Conservation (phyloP, 768 basidiomycete genomes). For the Galerina marginata region DNA sequence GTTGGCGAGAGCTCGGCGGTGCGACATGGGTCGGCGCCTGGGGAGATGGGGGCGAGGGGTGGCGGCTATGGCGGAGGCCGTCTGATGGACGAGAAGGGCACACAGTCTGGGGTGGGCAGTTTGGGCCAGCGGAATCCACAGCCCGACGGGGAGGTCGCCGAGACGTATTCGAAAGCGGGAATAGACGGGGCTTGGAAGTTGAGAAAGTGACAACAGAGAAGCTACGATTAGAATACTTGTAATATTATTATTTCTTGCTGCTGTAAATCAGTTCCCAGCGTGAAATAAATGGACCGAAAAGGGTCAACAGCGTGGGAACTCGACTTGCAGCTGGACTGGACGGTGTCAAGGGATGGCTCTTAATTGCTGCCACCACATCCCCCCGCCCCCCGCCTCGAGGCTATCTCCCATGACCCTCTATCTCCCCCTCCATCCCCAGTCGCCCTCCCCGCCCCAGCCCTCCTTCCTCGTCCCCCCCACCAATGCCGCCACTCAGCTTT, state of each 20-base stretch:
- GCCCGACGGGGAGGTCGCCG: conserved; percentile 47
- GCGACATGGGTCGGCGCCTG: conserved; percentile 46
- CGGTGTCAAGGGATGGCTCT: no score
- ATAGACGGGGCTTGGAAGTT: conserved; percentile 53
- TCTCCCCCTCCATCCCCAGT: conserved; percentile 59
- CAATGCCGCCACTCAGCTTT: conserved; percentile 52
- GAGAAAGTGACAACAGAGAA: conserved; percentile 41
- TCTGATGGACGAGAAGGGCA: conserved; percentile 47
- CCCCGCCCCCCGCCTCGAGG: conserved; percentile 2
- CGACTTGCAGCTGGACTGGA: no score
- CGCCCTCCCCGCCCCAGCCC: conserved; percentile 54
- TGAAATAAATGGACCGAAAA: no score
- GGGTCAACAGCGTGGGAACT: background rate
- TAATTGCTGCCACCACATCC: no score
- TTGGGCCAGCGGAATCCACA: conserved; percentile 53
- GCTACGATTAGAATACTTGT: background rate
- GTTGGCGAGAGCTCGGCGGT: conserved; percentile 54
- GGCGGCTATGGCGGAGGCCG: conserved; percentile 49
- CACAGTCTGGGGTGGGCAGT: conserved; percentile 38
- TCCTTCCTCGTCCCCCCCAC: conserved; percentile 57
- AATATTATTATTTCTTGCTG: conserved; percentile 5
- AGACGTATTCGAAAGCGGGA: conserved; percentile 52
- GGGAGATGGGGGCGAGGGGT: conserved; percentile 47
- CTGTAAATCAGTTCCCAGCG: no score
- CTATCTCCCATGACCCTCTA: conserved; percentile 60